phyloP scores from a whole-genome alignment of 2,329 filamentous ascomycete species.

The Curvularia sp. region DNA sequence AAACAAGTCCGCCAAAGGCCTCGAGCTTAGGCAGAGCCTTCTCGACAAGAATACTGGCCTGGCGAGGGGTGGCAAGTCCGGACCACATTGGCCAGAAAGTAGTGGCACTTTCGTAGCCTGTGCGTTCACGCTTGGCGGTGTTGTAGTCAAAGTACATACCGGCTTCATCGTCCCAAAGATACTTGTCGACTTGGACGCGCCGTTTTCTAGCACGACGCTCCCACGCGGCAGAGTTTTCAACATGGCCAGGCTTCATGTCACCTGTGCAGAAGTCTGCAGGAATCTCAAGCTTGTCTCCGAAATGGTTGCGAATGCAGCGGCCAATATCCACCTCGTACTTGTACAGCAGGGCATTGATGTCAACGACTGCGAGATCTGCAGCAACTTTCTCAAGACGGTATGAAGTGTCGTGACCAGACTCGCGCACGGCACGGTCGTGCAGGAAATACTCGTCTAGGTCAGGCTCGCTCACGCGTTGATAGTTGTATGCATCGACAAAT shows the following conservation, averaged over 20 bases:
- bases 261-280: conserved; percentile 81
- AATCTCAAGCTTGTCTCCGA: conserved; percentile 81
- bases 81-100: conserved; percentile 99
- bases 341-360: conserved; percentile 92
- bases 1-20: conserved; percentile 83
- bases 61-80: conserved; percentile 81
- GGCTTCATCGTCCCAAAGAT: conserved; percentile 88
- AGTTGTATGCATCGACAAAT: conserved; percentile 89
- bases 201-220: conserved; percentile 85
- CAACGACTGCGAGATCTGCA: conserved; percentile 88
- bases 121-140: conserved; percentile 80
- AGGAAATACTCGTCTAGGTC: conserved; percentile 95
- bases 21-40: conserved; percentile 88
- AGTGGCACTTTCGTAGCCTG: conserved; percentile 86
- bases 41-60: conserved; percentile 82
- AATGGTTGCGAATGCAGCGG: conserved; percentile 81
- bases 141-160: conserved; percentile 99
- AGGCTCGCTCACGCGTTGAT: conserved; percentile 74
- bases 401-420: conserved; percentile 95
- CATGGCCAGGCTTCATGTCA: conserved; percentile 67
- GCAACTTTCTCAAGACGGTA: conserved; percentile 85
- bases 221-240: conserved; percentile 87
- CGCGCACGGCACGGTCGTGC: conserved; percentile 92
- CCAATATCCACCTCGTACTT: conserved; percentile 97
- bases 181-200: conserved; percentile 86